Conservation (phyloP, 1,139 yeast species). For the Taphrina flavorubra region DNA sequence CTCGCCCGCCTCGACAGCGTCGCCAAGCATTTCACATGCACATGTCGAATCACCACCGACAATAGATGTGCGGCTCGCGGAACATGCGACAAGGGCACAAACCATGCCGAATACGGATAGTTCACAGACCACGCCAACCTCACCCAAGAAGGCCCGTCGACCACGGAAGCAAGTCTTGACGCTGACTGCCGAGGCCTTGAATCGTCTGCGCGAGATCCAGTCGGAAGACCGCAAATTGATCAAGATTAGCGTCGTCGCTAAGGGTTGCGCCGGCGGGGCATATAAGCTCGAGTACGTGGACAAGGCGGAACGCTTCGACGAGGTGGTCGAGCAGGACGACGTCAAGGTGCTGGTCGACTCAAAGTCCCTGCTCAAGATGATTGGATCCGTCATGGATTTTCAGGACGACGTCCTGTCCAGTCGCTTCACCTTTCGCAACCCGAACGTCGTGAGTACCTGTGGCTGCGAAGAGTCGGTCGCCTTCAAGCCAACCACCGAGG, state of each 20-base stretch:
- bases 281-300: constrained; percentile 89
- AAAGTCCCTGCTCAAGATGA: constrained; percentile 90
- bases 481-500: constrained; percentile 8
- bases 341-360: constrained; percentile 85
- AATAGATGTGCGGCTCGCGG: constrained; percentile 1
- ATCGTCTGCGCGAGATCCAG: constrained; percentile 20
- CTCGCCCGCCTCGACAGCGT: constrained; percentile 16
- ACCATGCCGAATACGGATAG: neutral
- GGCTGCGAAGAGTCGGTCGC: constrained; percentile 95
- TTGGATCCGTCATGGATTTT: constrained; percentile 99
- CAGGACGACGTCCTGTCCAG: constrained; percentile 87
- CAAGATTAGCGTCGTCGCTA: constrained; percentile 88
- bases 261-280: constrained; percentile 95
- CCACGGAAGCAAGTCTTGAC: constrained; percentile 40
- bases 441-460: constrained; percentile 95
- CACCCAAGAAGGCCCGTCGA: constrained; percentile 33
- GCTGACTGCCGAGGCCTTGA: constrained; percentile 29
- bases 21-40: constrained; percentile 5
- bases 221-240: constrained; percentile 61
- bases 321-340: constrained; percentile 83
- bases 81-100: neutral
- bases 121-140: neutral
- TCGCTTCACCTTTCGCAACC: constrained; percentile 88
- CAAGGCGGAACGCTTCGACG: constrained; percentile 91
- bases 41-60: constrained; percentile 15